phyloP scores from a whole-genome alignment of 2,329 filamentous ascomycete species.

The Elsinoe fawcettii region DNA sequence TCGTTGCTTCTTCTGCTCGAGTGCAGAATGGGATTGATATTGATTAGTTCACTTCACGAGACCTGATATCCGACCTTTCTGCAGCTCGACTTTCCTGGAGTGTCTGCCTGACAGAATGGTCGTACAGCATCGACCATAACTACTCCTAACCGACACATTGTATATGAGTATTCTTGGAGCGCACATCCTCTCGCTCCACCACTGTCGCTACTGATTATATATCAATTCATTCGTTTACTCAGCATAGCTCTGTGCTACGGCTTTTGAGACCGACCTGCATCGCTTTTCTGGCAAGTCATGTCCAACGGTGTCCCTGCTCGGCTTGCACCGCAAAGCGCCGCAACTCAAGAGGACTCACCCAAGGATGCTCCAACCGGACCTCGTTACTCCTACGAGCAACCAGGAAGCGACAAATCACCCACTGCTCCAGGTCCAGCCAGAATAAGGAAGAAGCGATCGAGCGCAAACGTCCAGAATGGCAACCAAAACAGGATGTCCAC shows the following conservation, averaged over 20 bases:
- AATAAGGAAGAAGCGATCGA: constrained; percentile 14
- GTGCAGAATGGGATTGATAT: neutral
- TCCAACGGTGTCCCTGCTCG: constrained; percentile 5
- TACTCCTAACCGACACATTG: neutral
- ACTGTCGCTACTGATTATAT: constrained; percentile 3
- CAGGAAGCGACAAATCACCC: neutral
- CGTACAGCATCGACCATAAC: neutral
- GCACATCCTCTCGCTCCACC: neutral
- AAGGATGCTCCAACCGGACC: neutral
- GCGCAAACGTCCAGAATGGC: constrained; percentile 3
- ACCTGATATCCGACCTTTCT: neutral
- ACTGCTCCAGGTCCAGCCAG: neutral
- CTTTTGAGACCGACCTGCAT: neutral
- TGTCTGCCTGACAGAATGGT: neutral
- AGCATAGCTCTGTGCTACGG: neutral
- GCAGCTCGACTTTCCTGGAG: neutral
- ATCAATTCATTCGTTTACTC: neutral
- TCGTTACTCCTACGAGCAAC: neutral
- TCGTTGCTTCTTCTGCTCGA: constrained; percentile 1
- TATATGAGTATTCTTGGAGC: neutral
- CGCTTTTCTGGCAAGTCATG: neutral
- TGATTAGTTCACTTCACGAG: neutral
- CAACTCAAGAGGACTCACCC: neutral
- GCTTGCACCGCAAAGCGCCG: neutral
- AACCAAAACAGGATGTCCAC: neutral